phyloP scores from a whole-genome alignment of 129 eudicot species.

The Ambrosia trifida region DNA sequence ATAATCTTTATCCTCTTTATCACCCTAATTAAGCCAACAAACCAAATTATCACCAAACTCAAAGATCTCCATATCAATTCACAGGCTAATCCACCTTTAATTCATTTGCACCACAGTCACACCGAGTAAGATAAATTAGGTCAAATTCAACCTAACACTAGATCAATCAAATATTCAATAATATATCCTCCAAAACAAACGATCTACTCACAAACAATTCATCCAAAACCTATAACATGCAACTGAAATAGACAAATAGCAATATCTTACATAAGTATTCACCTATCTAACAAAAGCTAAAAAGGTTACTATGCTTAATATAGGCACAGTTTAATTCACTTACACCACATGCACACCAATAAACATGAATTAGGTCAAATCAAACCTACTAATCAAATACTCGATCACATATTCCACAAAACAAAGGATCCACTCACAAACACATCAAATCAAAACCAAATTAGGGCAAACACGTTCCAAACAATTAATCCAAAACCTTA shows the following conservation, averaged over 20 bases:
- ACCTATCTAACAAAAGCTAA: too few species aligned
- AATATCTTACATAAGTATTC: too few species aligned
- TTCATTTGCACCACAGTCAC: not conserved
- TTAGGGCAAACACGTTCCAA: slow-evolving; percentile 8
- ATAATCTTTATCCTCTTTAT: not conserved
- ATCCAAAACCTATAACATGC: too few species aligned
- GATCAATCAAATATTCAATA: not conserved
- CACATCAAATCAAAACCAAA: not conserved
- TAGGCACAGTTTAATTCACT: not conserved
- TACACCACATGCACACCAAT: not conserved
- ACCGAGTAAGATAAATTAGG: not conserved
- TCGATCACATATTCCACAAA: not conserved
- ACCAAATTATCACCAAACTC: not conserved
- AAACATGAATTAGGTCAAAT: not conserved
- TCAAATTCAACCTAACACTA: not conserved
- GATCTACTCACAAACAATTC: not conserved
- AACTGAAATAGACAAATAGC: too few species aligned
- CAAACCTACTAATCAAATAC: not conserved
- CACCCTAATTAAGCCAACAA: not conserved
- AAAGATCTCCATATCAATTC: not conserved
- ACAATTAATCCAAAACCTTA: slow-evolving; percentile 22
- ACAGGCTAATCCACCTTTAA: not conserved
- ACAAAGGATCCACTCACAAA: slow-evolving; percentile 3
- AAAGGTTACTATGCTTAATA: too few species aligned
- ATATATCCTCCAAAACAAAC: not conserved